Conservation (phyloP, 192 early-diverging fungal species). For the Obelidium mucronatum region DNA sequence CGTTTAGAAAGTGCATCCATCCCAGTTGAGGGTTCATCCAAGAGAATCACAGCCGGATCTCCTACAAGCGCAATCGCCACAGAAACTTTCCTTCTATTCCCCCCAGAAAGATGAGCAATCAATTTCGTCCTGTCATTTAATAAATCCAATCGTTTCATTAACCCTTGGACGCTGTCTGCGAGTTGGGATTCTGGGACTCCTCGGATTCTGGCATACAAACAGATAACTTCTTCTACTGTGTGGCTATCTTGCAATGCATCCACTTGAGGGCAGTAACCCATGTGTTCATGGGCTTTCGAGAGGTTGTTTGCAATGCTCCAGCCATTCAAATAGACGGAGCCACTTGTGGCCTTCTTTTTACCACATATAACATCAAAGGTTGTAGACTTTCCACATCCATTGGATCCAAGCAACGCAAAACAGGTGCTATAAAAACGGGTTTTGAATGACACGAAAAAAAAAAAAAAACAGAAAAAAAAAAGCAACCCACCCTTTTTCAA, state of each 20-base stretch:
- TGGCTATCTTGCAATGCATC: not conserved
- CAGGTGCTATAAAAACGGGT: too few relatives aligned
- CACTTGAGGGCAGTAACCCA: not conserved
- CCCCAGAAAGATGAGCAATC: constrained; percentile 51
- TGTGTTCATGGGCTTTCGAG: too few relatives aligned
- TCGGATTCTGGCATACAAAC: not conserved
- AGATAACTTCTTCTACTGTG: not conserved
- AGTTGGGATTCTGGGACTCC: not conserved
- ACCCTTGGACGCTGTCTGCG: not conserved
- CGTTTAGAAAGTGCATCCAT: constrained; percentile 60
- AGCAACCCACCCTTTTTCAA: not conserved
- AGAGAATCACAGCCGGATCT: constrained; percentile 42
- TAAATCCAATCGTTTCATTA: not conserved
- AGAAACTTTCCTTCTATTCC: constrained; percentile 60
- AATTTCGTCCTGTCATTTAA: not conserved
- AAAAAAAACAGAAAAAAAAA: not conserved
- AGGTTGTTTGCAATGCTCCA: not conserved
- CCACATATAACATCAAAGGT: not conserved
- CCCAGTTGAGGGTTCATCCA: constrained; percentile 69
- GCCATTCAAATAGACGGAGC: not conserved
- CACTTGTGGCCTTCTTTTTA: not conserved
- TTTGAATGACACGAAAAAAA: not conserved
- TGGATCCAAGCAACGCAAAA: not conserved
- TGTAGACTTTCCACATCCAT: constrained; percentile 7
- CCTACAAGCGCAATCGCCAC: constrained; percentile 62